These are phyloP conservation scores for Xylariales sp. DNA, from an alignment of 2,329 filamentous ascomycete genomes.

Conservation along the genomic window DNA sequence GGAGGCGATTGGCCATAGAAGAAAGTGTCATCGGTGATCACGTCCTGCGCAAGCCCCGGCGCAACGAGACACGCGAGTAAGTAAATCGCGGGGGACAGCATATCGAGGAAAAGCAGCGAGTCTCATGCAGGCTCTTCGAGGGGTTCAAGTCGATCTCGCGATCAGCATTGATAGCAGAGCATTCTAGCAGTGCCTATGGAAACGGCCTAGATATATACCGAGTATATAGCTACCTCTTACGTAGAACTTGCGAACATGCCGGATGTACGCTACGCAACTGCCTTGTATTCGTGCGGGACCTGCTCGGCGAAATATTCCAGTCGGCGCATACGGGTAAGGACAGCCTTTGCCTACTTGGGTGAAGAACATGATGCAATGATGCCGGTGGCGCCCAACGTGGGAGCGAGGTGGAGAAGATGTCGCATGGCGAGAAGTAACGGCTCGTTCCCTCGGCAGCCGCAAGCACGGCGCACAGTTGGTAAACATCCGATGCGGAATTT, in stretches of 20 bases:
- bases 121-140: not conserved
- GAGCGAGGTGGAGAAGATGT: slow-evolving; percentile 12
- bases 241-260: not conserved
- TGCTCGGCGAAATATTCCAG: not conserved
- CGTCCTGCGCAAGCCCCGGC: slow-evolving; percentile 38
- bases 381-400: slow-evolving; percentile 7
- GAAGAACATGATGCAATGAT: slow-evolving; percentile 23
- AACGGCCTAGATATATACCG: not conserved
- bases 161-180: not conserved
- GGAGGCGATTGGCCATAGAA: slow-evolving; percentile 55
- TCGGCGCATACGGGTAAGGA: slow-evolving; percentile 13
- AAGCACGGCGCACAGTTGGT: not conserved
- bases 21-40: slow-evolving; percentile 48
- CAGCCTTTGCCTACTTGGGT: slow-evolving; percentile 21
- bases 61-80: slow-evolving; percentile 28
- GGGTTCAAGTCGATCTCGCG: not conserved
- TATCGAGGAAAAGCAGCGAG: slow-evolving; percentile 4
- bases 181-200: not conserved
- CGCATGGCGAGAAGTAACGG: slow-evolving; percentile 10
- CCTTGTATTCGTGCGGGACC: slow-evolving; percentile 10
- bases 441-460: slow-evolving; percentile 2
- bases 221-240: too few species aligned
- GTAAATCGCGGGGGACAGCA: slow-evolving; percentile 21
- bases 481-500: not conserved
- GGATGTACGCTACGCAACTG: not conserved